Percentiles rank a stretch among this genome's conserved stretches.
These are phyloP conservation scores for Physocladia obscura DNA, from an alignment of 192 early-diverging fungal species.

Conservation along the genomic window DNA sequence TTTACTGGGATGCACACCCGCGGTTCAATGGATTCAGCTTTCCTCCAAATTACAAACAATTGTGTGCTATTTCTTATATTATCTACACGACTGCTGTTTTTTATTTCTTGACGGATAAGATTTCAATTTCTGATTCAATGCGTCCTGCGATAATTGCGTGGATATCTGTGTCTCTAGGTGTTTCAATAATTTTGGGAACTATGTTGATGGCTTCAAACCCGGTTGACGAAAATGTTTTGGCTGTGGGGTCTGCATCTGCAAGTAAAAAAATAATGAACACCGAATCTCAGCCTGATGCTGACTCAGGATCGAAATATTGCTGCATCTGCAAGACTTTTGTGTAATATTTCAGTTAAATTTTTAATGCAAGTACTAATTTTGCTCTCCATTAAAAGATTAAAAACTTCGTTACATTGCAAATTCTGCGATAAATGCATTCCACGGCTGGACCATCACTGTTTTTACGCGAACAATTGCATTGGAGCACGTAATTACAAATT, in stretches of 20 bases:
- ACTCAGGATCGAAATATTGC: conserved; percentile 2
- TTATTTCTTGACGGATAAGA: not conserved
- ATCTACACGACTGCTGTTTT: not conserved
- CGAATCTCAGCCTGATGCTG: not conserved
- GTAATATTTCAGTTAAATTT: not conserved
- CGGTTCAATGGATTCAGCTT: not conserved
- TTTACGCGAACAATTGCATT: conserved; percentile 54
- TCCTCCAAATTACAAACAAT: conserved; percentile 7
- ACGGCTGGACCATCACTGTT: conserved; percentile 54
- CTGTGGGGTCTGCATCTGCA: not conserved
- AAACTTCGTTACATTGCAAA: conserved; percentile 46
- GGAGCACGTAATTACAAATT: conserved; percentile 46
- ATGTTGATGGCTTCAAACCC: conserved; percentile 31
- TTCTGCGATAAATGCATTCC: conserved; percentile 54
- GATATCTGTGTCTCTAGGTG: not conserved
- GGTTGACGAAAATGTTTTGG: conserved; percentile 16
- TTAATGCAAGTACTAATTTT: not conserved
- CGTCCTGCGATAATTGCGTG: not conserved
- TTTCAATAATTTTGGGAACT: conserved; percentile 4
- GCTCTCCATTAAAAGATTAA: not conserved
- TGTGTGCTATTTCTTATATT: not conserved
- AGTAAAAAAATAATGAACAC: not conserved
- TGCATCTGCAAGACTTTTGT: conserved; percentile 10
- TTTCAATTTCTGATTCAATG: not conserved
- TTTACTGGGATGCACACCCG: not conserved